Percentiles rank a stretch among this genome's conserved stretches.
These are phyloP conservation scores for Colletotrichum plurivorum DNA, from an alignment of 2,329 filamentous ascomycete species.

Conservation along the genomic window DNA sequence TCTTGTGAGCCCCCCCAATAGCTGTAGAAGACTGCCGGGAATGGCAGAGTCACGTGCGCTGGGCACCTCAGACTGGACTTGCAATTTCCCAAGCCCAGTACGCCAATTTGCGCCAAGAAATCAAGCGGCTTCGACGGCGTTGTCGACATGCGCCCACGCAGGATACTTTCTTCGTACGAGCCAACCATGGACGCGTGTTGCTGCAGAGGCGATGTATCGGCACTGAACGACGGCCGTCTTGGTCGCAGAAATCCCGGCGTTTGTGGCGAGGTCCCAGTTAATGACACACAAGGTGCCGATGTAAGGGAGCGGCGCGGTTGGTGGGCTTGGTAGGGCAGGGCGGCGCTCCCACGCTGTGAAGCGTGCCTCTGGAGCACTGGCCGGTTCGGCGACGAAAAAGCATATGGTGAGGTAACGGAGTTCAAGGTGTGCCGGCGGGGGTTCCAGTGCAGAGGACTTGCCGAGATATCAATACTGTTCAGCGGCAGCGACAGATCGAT, in stretches of 20 bases:
- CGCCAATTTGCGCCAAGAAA: constrained; percentile 95
- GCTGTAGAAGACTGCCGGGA: constrained; percentile 96
- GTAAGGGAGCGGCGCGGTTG: constrained; percentile 83
- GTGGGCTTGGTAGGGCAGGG: constrained; percentile 81
- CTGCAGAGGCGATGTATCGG: constrained; percentile 83
- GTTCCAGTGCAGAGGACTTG: constrained; percentile 49
- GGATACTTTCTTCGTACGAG: constrained; percentile 96
- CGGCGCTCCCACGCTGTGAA: constrained; percentile 69
- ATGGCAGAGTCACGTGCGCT: constrained; percentile 89
- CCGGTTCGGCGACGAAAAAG: constrained; percentile 54
- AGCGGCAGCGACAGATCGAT: constrained; percentile 72
- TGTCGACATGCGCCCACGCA: constrained; percentile 96
- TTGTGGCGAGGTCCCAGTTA: constrained; percentile 61
- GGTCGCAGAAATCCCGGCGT: constrained; percentile 66
- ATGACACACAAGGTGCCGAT: constrained; percentile 65
- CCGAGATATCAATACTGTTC: constrained; percentile 64
- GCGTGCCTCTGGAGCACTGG: constrained; percentile 39
- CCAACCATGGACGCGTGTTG: constrained; percentile 97
- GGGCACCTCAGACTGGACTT: constrained; percentile 89
- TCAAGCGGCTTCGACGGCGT: constrained; percentile 92
- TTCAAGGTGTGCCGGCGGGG: constrained; percentile 80
- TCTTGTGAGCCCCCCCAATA: constrained; percentile 79
- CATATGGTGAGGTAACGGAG: constrained; percentile 66
- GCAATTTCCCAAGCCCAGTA: constrained; percentile 90
- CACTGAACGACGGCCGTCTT: constrained; percentile 78